Percentiles rank a stretch among this genome's conserved stretches.
phyloP scores from a whole-genome alignment of 768 basidiomycete species.

The Kwoniella botswanensis region DNA sequence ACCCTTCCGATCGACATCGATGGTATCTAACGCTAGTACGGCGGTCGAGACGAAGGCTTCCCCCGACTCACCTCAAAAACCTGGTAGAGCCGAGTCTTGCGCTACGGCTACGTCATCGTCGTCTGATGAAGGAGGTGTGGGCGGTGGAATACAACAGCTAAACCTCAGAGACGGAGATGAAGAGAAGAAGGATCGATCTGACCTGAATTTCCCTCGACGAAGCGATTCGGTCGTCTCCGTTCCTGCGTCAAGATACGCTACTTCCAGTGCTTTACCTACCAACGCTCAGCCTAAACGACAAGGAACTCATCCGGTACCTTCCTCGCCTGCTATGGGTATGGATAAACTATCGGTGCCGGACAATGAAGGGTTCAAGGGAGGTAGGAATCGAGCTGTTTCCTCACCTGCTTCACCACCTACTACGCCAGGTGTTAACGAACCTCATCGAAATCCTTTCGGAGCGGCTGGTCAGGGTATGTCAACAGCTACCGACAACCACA shows the following conservation, averaged over 20 bases:
- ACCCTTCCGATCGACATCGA: slow-evolving; percentile 44
- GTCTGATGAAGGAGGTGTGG: slow-evolving; percentile 1
- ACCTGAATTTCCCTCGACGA: slow-evolving; percentile 75
- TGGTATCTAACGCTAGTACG: slow-evolving; percentile 34
- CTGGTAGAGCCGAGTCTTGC: slow-evolving; percentile 9
- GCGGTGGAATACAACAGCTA: slow-evolving; percentile 1
- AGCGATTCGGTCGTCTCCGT: slow-evolving; percentile 73
- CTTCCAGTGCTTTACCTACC: slow-evolving; percentile 15
- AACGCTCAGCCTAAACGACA: slow-evolving; percentile 21
- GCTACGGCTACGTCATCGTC: slow-evolving; percentile 17
- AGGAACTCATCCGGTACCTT: slow-evolving; percentile 35
- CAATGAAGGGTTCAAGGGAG: not conserved
- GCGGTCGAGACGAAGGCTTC: slow-evolving; percentile 29
- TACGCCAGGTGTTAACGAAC: slow-evolving; percentile 15
- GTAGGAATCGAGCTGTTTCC: slow-evolving; percentile 30
- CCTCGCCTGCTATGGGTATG: slow-evolving; percentile 2
- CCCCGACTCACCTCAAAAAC: slow-evolving; percentile 12
- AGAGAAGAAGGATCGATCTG: slow-evolving; percentile 63
- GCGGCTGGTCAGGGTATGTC: slow-evolving; percentile 1
- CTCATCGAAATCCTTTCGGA: slow-evolving; percentile 21
- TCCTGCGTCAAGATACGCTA: slow-evolving; percentile 49
- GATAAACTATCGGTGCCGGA: slow-evolving; percentile 11
- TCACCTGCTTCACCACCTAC: slow-evolving; percentile 16
- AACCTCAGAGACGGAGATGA: slow-evolving; percentile 13
- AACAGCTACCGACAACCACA: not conserved